Percentiles rank a stretch among this genome's conserved stretches.
Conservation (phyloP, 2,329 filamentous ascomycete species). For the Fusarium sp. region DNA sequence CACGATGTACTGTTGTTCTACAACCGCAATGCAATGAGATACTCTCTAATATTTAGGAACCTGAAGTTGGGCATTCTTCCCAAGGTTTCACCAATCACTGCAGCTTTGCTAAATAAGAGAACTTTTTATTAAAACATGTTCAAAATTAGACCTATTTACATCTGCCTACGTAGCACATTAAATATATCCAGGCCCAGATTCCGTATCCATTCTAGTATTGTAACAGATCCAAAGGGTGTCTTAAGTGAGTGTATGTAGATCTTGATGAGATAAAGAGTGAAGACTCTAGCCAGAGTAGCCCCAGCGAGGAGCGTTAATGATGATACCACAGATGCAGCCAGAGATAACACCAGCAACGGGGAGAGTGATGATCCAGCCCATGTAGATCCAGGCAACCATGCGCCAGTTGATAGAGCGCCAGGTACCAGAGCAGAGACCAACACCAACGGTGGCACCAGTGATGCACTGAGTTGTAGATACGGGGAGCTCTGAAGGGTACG, state of each 20-base stretch:
- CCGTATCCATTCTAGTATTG: conserved; percentile 1
- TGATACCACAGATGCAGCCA: conserved; percentile 68
- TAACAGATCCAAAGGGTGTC: not conserved
- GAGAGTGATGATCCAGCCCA: conserved; percentile 69
- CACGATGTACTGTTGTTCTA: too few relatives aligned
- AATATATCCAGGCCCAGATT: not conserved
- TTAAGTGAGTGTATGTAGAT: not conserved
- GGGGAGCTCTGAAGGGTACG: conserved; percentile 56
- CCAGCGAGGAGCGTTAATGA: conserved; percentile 69
- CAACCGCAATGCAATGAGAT: too few relatives aligned
- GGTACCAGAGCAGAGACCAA: conserved; percentile 68
- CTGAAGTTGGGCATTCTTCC: not conserved
- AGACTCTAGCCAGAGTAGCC: conserved; percentile 29
- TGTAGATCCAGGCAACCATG: conserved; percentile 68
- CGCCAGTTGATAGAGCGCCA: conserved; percentile 70
- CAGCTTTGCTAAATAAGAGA: not conserved
- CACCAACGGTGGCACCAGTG: conserved; percentile 69
- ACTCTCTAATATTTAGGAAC: fast-evolving
- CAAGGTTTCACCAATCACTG: fast-evolving
- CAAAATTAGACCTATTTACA: not conserved
- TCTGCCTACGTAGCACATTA: not conserved
- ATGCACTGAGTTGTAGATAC: conserved; percentile 74
- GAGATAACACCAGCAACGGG: conserved; percentile 65
- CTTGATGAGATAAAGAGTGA: not conserved
- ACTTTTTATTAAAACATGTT: not conserved